Percentiles rank a stretch among this genome's conserved stretches.
phyloP scores from a whole-genome alignment of 257 asterid species.

The Lantana camara region DNA sequence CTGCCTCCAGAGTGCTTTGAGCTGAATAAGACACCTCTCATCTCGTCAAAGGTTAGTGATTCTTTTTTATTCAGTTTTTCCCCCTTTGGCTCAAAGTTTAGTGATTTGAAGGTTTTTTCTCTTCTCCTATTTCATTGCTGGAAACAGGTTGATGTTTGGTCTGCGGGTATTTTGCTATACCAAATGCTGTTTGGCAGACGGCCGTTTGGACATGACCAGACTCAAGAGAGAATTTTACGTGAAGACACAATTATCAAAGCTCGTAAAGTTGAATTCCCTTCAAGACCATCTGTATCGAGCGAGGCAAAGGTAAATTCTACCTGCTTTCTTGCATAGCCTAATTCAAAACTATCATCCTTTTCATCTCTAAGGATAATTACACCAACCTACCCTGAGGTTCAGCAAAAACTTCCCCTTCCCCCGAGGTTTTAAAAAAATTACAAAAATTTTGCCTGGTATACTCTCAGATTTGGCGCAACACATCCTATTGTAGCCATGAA shows the following conservation, averaged over 20 bases:
- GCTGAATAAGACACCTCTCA: constrained; percentile 90
- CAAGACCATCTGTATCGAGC: constrained; percentile 83
- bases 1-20: constrained; percentile 99
- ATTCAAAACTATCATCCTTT: no score
- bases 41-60: constrained; percentile 85
- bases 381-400: no score
- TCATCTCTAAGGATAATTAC: no score
- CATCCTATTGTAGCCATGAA: no score
- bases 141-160: constrained; percentile 97
- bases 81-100: no score
- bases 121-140: constrained; percentile 19
- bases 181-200: constrained; percentile 96
- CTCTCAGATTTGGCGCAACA: no score
- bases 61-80: no score
- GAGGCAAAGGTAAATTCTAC: constrained; percentile 78
- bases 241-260: constrained; percentile 98
- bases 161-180: constrained; percentile 88
- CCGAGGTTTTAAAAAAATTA: no score
- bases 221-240: constrained; percentile 91
- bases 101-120: no score
- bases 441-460: no score
- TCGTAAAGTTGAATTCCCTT: constrained; percentile 90
- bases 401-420: no score
- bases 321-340: neutral
- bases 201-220: constrained; percentile 97